Base-by-base conservation (phyloP, 345 rosid species). In the Cardiospermum halicacabum region DNA sequence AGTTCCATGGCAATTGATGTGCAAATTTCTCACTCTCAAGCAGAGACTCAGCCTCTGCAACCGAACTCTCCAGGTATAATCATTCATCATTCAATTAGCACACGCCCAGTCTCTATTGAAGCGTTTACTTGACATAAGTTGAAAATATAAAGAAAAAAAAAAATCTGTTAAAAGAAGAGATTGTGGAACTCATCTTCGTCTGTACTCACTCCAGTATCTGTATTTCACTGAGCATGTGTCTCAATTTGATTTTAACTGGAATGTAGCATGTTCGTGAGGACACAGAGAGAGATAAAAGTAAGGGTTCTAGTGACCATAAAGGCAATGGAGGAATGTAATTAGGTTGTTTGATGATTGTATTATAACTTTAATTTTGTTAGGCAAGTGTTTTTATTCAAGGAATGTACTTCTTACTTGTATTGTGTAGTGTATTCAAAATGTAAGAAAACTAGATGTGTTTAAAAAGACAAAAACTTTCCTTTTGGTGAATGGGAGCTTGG, bases 41-140 rank as follows among this genome's bases (percentile, higher is more conserved):
- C 60, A 11, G 72, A 66, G 24, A 18, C 61, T 49, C 51, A 13
- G 50, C 28, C 66, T 27, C 11, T 9, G 37, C 32, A 53, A 27
- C 64, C 15, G 45, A 58, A 65, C 49, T 67, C 66, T 18, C 40
- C 15, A 34, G 72, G 75, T 75, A 58, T 49, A 64, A 40, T 15
- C 39, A 13, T 37, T 28, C 59, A 28, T 21, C 31, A 53, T n/a
- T 53, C 62, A 42, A 30, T 22, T 3, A 21, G 3, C 3, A 28
- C 39, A 56, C 39, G 32, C 2, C 11, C 31, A 27, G n/a, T 56
- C 60, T 15, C 39, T 56, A 3, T 10, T 8, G 15, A n/a, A n/a
- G n/a, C n/a, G n/a, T n/a, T n/a, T n/a, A n/a, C n/a, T n/a, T n/a
- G n/a, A n/a, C n/a, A n/a, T n/a, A n/a, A n/a, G n/a, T n/a, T n/a